Conservation (phyloP, 2,329 filamentous ascomycete species). For the Stylonectria norvegica region DNA sequence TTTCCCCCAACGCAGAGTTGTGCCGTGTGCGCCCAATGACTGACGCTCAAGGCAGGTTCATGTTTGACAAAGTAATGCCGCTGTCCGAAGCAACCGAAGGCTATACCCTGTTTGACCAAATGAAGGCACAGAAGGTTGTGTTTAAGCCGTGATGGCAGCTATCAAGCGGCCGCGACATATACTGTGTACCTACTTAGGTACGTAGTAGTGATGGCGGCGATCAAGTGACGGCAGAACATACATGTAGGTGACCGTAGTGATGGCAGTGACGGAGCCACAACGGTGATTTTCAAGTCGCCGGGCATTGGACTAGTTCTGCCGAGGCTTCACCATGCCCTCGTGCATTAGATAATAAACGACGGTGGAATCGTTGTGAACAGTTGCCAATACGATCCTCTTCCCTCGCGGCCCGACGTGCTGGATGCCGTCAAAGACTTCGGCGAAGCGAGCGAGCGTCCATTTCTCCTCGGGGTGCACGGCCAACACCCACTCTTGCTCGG, state of each 20-base stretch:
- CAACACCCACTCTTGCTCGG: conserved; percentile 72
- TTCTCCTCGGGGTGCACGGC: conserved; percentile 70
- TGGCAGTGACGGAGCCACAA: no score
- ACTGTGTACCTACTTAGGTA: no score
- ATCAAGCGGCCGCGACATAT: no score
- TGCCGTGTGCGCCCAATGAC: neutral
- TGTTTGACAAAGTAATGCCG: conserved; percentile 74
- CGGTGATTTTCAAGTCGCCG: no score
- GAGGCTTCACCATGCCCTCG: conserved; percentile 81
- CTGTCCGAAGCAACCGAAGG: conserved; percentile 62
- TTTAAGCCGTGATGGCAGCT: conserved; percentile 58
- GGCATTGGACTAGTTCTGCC: conserved; percentile 66
- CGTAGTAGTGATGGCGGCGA: no score
- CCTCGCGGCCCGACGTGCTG: conserved; percentile 44
- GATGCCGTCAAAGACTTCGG: conserved; percentile 66
- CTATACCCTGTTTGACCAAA: conserved; percentile 69
- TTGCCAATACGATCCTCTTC: conserved; percentile 72
- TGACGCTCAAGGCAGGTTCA: conserved; percentile 54
- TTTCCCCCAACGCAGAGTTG: neutral
- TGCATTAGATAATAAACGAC: conserved; percentile 83
- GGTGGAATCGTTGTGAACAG: conserved; percentile 75
- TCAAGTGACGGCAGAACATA: no score
- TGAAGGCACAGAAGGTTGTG: conserved; percentile 71
- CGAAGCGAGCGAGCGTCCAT: conserved; percentile 65
- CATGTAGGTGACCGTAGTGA: no score